Conservation (phyloP, 2,329 filamentous ascomycete genomes). For the Esteya vermicola region DNA sequence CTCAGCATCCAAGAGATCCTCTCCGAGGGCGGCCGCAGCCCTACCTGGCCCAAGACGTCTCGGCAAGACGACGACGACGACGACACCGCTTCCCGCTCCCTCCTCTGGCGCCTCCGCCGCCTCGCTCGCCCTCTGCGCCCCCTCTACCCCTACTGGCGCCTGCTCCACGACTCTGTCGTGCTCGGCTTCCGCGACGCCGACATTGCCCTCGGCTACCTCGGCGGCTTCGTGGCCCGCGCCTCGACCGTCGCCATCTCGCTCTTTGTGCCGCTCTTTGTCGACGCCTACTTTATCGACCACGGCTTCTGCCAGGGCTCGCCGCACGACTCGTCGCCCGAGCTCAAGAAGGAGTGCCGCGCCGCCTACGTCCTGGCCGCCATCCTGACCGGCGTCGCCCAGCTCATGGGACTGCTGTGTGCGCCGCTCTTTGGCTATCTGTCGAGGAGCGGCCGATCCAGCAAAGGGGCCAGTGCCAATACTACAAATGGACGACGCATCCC, state of each 20-base stretch:
- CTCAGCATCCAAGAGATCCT: constrained; percentile 5
- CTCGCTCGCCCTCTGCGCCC: not conserved
- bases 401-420: constrained; percentile 70
- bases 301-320: constrained; percentile 62
- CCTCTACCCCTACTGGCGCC: constrained; percentile 38
- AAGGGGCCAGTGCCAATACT: constrained; percentile 37
- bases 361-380: constrained; percentile 83
- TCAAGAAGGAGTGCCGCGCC: constrained; percentile 71
- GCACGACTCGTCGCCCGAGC: constrained; percentile 51
- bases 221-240: constrained; percentile 86
- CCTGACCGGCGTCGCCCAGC: constrained; percentile 77
- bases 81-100: not conserved
- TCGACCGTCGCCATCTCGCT: constrained; percentile 91
- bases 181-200: constrained; percentile 62
- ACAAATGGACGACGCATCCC: too few relatives aligned
- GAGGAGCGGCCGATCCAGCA: constrained; percentile 14
- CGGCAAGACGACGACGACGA: not conserved
- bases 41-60: not conserved
- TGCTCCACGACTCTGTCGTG: constrained; percentile 47
- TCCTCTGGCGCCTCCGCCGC: not conserved
- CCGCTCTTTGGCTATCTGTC: constrained; percentile 78
- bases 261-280: constrained; percentile 87
- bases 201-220: constrained; percentile 79
- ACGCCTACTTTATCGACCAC: constrained; percentile 72
- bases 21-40: not conserved